Base-by-base conservation (phyloP, 179 eudicot genomes). In the Corrigiola litoralis region DNA sequence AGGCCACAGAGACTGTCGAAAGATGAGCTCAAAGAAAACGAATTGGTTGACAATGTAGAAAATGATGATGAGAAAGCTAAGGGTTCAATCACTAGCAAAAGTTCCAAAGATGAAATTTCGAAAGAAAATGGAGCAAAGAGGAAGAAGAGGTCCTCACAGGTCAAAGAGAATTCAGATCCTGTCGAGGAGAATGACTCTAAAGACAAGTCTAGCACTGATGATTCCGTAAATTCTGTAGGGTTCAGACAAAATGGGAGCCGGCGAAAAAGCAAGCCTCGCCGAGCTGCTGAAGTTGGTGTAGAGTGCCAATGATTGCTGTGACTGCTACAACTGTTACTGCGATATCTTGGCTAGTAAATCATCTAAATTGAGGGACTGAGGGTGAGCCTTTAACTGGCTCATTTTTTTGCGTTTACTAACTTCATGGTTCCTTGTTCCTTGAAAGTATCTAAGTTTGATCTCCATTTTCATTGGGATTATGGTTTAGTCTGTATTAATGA, bases 251-350 rank as follows among this genome's bases (percentile, higher is more conserved):
- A 61, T 37, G 88, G 96, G 40, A 86, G 86, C 69, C 74, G 96
- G 64, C 61, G 92, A 60, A 89, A 86, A 67, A 81, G 70, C 74
- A 86, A 81, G 69, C 96, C 96, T 63, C 80, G 72, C 21, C 77
- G 96, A 56, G 96, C 92, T 75, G 96, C 96, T 68, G 91, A 85
- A 79, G 96, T 77, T 70, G 95, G 96, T 21, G 95, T 89, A 14
- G 84, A 83, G 66, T 87, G 89, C 85, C 68, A 58, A 60, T 85
- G 76, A 23, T 51, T 44, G 32, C n/a, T 36, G 49, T 59, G 2
- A n/a, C 59, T 38, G 25, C 49, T 50, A 37, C n/a, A n/a, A n/a
- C n/a, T n/a, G n/a, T n/a, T n/a, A n/a, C n/a, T n/a, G n/a, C n/a
- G n/a, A n/a, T n/a, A n/a, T n/a, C n/a, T n/a, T n/a, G n/a, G n/a